Evolutionary conservation across 441 rosid species (phyloP).

Genomic region (Breynia disticha): DNA sequence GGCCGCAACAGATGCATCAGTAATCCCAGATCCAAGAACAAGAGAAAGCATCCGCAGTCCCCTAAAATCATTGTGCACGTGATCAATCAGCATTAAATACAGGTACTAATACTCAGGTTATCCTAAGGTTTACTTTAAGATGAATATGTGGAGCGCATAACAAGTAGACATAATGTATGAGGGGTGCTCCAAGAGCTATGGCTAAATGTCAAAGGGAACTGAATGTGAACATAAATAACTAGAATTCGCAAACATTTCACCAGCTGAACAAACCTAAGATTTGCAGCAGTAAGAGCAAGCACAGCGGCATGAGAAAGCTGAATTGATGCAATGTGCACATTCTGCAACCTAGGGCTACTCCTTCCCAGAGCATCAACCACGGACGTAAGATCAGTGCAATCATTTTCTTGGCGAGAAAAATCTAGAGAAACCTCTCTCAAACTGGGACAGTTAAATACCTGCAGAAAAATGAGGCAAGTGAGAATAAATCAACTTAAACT

Average conservation of each 20-base stretch:
- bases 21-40: conserved; percentile 81
- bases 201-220: neutral
- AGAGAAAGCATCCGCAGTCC: conserved; percentile 83
- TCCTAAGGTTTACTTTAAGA: too few relatives aligned
- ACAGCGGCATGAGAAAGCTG: conserved; percentile 71
- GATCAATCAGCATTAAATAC: conserved; percentile 12
- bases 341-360: conserved; percentile 59
- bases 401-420: conserved; percentile 71
- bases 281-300: conserved; percentile 70
- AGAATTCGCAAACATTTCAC: neutral
- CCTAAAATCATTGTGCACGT: conserved; percentile 30
- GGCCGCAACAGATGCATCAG: conserved; percentile 92
- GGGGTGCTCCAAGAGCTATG: too few relatives aligned
- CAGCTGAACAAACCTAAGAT: conserved; percentile 57
- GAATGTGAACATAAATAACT: neutral
- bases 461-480: conserved; percentile 2
- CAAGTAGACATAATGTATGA: too few relatives aligned
- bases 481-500: conserved; percentile 3
- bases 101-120: neutral
- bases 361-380: conserved; percentile 70
- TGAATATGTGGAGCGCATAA: too few relatives aligned
- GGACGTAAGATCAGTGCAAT: conserved; percentile 55
- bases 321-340: conserved; percentile 73
- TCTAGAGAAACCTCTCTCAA: conserved; percentile 72
- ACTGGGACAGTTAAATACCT: conserved; percentile 79